Base-by-base conservation (phyloP, 768 basidiomycete genomes). In the Termitomyces sp. region DNA sequence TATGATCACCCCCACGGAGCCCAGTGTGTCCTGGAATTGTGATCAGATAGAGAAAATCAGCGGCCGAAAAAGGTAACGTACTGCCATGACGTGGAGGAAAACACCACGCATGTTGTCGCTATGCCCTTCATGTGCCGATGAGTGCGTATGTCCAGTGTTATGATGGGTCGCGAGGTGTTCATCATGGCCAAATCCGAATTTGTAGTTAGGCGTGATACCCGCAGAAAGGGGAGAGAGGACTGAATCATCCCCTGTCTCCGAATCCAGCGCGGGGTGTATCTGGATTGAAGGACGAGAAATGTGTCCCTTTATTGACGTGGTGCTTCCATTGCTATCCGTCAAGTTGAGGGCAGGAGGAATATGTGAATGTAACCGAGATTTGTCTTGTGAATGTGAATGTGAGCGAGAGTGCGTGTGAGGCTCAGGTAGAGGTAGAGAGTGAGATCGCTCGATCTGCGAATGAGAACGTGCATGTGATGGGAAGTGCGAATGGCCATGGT, bases 51-150 rank as follows among this genome's bases (percentile, higher is more conserved):
- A n/a, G 35, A 11, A 38, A 22, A 5, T 38, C 25, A 45, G 6
- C 42, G 31, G 45, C 7, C 11, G 20, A n/a, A 47, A 29, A 25
- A 49, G 11, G 7, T 16, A 12, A 69, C 85, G 60, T 72, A 91
- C 91, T 54, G 94, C 94, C 86, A 97, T 88, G 44, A 99, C 96
- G 66, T 99, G 96, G 53, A 98, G 72, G 68, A 99, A 99, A 62
- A 99, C 94, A 16, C 97, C 97, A 32, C 94, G 89, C 97, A 99
- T 99, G 68, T 99, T 99, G 69, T 98, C 93, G 70, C 91, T 93
- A 64, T 96, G 94, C 0, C 91, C 88, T 68, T 94, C 89, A 61
- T 87, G 88, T 11, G 74, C 70, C 29, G 77, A 77, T 39, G 70
- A 68, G 63, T 85, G 83, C 13, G 66, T 62, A 52, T 75, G 75